A percentile compares a stretch with the other conserved stretches of the same genome.
Conservation (phyloP, 1,284 basidiomycete species). For the Erythrobasidium hasegawianum region DNA sequence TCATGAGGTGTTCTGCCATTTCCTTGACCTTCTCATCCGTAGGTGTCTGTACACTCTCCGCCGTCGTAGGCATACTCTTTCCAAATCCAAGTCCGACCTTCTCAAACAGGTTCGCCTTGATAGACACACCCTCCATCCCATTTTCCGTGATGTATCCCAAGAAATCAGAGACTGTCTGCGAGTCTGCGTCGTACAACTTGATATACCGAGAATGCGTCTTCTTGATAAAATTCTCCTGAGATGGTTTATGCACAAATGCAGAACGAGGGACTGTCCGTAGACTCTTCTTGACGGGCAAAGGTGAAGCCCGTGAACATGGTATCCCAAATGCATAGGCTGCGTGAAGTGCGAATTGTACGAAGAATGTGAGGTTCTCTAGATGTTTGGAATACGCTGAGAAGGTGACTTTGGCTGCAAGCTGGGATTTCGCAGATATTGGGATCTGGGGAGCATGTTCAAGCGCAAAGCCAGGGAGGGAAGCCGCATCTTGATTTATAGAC, state of each 20-base stretch:
- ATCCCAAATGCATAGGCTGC: conserved; percentile 79
- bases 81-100: conserved; percentile 66
- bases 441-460: neutral
- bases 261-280: conserved; percentile 82
- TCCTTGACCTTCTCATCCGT: conserved; percentile 30
- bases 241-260: conserved; percentile 91
- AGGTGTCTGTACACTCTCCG: neutral
- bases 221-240: conserved; percentile 92
- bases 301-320: conserved; percentile 65
- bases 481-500: too few relatives aligned
- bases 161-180: conserved; percentile 75
- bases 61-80: conserved; percentile 42
- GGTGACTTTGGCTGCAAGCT: neutral
- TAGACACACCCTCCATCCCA: conserved; percentile 77
- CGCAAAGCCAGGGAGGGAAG: neutral
- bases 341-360: conserved; percentile 77
- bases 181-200: conserved; percentile 85
- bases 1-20: conserved; percentile 20
- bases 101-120: conserved; percentile 76
- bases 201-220: conserved; percentile 76
- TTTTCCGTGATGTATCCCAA: conserved; percentile 74
- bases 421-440: neutral
- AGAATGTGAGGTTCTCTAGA: conserved; percentile 61
- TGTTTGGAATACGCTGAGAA: conserved; percentile 10
- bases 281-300: conserved; percentile 70